These are phyloP conservation scores for Cardamine chenopodiifolia DNA, from an alignment of 345 rosid species.

Conservation along the genomic window DNA sequence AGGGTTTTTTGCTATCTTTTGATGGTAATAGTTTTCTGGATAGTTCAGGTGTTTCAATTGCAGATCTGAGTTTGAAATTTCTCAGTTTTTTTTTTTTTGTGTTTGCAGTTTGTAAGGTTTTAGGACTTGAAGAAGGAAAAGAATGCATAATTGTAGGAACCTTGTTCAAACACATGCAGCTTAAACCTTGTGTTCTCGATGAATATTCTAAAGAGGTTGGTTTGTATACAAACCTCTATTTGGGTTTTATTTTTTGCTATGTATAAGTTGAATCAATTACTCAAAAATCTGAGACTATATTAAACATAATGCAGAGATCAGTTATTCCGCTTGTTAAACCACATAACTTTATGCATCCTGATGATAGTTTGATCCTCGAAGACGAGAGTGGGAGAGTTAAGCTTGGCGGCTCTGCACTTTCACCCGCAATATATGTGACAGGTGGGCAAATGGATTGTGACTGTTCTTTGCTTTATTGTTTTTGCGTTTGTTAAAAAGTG, in stretches of 20 bases:
- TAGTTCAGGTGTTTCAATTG: not conserved
- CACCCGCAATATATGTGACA: slow-evolving; percentile 72
- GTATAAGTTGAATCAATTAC: slow-evolving; percentile 2
- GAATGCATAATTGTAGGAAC: slow-evolving; percentile 92
- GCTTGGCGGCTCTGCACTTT: slow-evolving; percentile 65
- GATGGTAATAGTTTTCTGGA: not conserved
- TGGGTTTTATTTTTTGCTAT: slow-evolving; percentile 11
- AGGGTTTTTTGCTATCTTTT: not conserved
- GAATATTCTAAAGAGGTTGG: slow-evolving; percentile 91
- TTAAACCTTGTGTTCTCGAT: slow-evolving; percentile 90
- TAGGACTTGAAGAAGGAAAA: slow-evolving; percentile 80
- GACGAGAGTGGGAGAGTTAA: slow-evolving; percentile 96
- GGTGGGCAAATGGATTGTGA: slow-evolving; percentile 48
- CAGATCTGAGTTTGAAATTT: slow-evolving; percentile 15
- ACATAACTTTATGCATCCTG: slow-evolving; percentile 79
- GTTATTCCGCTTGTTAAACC: slow-evolving; percentile 71
- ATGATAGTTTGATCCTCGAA: slow-evolving; percentile 83
- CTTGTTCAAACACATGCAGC: slow-evolving; percentile 93
- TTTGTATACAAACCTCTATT: not conserved
- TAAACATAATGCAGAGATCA: slow-evolving; percentile 66
- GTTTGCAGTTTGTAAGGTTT: slow-evolving; percentile 72
- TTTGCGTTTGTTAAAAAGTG: not conserved
- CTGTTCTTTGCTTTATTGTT: slow-evolving; percentile 1
- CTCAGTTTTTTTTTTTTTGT: not conserved
- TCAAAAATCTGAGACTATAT: slow-evolving; percentile 24